phyloP scores from a whole-genome alignment of 345 rosid genomes.

The Sonneratia caseolaris region DNA sequence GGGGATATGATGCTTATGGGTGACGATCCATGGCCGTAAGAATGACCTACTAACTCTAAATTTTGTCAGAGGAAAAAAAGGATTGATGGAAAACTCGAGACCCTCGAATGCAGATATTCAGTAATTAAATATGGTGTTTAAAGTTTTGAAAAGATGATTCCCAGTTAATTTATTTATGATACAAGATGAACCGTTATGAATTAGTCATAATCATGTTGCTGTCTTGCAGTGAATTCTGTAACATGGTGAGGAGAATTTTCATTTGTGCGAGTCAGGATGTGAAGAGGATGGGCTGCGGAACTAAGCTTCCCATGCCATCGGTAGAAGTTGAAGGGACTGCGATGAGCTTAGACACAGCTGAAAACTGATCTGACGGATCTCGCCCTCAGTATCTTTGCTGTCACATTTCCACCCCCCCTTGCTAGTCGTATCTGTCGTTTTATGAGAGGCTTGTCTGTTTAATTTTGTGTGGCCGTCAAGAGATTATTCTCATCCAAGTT shows the following conservation, averaged over 20 bases:
- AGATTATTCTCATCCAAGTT: not conserved
- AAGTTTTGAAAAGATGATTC: not conserved
- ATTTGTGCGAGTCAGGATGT: constrained; percentile 74
- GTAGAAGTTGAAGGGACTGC: constrained; percentile 46
- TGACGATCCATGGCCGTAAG: constrained; percentile 96
- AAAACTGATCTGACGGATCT: constrained; percentile 18
- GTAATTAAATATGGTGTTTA: not conserved
- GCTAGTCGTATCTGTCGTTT: constrained; percentile 1
- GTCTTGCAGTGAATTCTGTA: constrained; percentile 72
- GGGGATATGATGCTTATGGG: constrained; percentile 96
- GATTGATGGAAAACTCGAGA: no score
- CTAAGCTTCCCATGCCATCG: constrained; percentile 37
- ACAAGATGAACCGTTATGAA: not conserved
- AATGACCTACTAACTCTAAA: not conserved
- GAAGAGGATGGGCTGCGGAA: constrained; percentile 56
- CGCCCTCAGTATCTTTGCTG: not conserved
- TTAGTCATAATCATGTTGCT: not conserved
- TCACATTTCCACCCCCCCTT: not conserved
- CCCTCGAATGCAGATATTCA: not conserved
- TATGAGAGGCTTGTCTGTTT: constrained; percentile 5
- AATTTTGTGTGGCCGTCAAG: not conserved
- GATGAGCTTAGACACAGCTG: constrained; percentile 42
- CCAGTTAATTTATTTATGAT: not conserved
- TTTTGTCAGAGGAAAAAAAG: not conserved
- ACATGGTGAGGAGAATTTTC: constrained; percentile 77